Percentiles rank a stretch among this genome's conserved stretches.
phyloP scores from a whole-genome alignment of 2,329 filamentous ascomycete genomes.

The Fonsecaea nubica region DNA sequence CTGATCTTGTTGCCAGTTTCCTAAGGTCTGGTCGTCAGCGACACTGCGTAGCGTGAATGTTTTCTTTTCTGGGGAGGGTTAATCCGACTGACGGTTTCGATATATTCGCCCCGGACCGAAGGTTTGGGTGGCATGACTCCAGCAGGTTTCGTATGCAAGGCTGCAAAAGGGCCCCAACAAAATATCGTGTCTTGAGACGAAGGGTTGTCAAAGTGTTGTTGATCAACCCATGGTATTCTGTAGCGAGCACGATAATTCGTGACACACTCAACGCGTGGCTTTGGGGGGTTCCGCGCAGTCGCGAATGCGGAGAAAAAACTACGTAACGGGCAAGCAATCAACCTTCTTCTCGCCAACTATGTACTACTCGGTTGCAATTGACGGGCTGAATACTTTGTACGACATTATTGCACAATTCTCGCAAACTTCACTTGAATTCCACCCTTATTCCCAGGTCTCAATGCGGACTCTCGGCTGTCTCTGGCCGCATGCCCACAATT shows the following conservation, averaged over 20 bases:
- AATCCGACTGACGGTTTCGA: conserved; percentile 76
- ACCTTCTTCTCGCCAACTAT: no score
- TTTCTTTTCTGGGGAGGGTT: not conserved
- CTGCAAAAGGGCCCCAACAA: not conserved
- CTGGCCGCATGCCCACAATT: not conserved
- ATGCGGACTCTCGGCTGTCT: no score
- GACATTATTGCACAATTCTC: not conserved
- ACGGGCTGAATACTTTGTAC: not conserved
- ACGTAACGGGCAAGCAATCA: not conserved
- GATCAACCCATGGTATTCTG: no score
- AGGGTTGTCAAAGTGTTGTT: not conserved
- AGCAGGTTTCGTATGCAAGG: not conserved
- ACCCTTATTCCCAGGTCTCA: not conserved
- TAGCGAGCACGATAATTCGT: not conserved
- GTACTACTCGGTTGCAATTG: no score
- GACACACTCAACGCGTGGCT: not conserved
- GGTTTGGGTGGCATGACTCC: conserved; percentile 73
- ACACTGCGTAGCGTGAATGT: conserved; percentile 9
- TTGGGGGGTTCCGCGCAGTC: not conserved
- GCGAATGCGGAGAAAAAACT: not conserved
- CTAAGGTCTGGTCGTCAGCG: conserved; percentile 45
- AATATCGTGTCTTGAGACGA: not conserved
- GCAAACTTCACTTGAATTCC: not conserved
- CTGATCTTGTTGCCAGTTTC: conserved; percentile 99
- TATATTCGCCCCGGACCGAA: conserved; percentile 83